A percentile compares a stretch with the other conserved stretches of the same genome.
These are phyloP conservation scores for Extremus antarcticus DNA, from an alignment of 495 filamentous ascomycete species.

Conservation along the genomic window DNA sequence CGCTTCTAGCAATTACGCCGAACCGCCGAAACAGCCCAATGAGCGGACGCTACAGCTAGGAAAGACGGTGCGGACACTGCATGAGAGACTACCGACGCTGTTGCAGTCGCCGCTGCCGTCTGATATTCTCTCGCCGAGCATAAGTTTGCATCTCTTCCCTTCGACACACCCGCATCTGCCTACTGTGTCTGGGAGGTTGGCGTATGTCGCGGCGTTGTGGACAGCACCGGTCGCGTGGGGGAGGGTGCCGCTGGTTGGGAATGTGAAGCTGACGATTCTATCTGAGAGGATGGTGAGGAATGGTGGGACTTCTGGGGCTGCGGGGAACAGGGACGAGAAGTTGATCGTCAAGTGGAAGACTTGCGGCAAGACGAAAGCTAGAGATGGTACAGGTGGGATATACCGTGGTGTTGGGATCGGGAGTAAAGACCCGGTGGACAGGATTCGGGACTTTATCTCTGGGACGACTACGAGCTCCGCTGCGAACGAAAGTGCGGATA, in stretches of 20 bases:
- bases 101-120: constrained; percentile 73
- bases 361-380: constrained; percentile 35
- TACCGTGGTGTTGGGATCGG: constrained; percentile 30
- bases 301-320: constrained; percentile 25
- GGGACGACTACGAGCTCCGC: constrained; percentile 4
- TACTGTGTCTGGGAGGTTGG: constrained; percentile 74
- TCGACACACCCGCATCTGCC: constrained; percentile 93
- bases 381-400: constrained; percentile 29
- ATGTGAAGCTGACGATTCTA: constrained; percentile 74
- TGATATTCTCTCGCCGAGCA: constrained; percentile 76
- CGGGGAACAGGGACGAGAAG: constrained; percentile 46
- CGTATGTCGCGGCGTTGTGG: constrained; percentile 89
- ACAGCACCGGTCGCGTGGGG: constrained; percentile 94
- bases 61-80: constrained; percentile 77
- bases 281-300: constrained; percentile 75
- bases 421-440: constrained; percentile 38
- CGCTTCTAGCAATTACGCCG: neutral
- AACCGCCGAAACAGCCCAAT: constrained; percentile 43
- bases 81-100: constrained; percentile 74
- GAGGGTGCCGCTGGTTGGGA: constrained; percentile 75
- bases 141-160: constrained; percentile 91
- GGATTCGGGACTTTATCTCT: constrained; percentile 39
- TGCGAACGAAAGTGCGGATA: constrained; percentile 4
- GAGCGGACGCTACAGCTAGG: constrained; percentile 82
- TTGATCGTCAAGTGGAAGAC: constrained; percentile 81